Evolutionary conservation across 225 moss, liverwort and hornwort species (phyloP).

Genomic region (Pleurozium schreberi): DNA sequence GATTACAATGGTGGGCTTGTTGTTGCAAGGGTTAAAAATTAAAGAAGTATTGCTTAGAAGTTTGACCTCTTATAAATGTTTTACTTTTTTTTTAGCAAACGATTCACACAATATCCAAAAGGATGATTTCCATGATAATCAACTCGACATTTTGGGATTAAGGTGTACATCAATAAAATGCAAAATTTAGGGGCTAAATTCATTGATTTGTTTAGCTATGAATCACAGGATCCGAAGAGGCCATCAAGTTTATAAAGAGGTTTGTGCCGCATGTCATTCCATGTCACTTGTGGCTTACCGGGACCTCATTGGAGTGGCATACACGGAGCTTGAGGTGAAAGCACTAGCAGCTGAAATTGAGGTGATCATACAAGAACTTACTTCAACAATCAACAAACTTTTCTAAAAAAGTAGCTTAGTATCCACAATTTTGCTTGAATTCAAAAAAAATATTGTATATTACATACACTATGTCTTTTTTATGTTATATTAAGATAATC

Average conservation of each 20-base stretch:
- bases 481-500: too few species aligned
- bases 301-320: constrained; percentile 24
- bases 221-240: constrained; percentile 7
- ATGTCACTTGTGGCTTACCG: constrained; percentile 23
- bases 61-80: neutral
- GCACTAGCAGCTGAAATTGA: constrained; percentile 33
- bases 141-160: rapidly evolving
- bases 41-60: too few species aligned
- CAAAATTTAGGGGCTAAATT: too few species aligned
- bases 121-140: neutral
- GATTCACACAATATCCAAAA: rapidly evolving
- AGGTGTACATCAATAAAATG: too few species aligned
- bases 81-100: too few species aligned
- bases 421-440: neutral
- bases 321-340: constrained; percentile 28
- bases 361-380: neutral
- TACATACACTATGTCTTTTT: neutral
- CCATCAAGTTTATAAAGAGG: constrained; percentile 34
- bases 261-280: constrained; percentile 21
- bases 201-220: neutral
- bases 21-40: neutral
- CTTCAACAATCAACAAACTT: too few species aligned
- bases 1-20: rapidly evolving
- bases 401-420: too few species aligned
- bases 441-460: too few species aligned